These are phyloP conservation scores for Mallotus nudiflorus DNA, from an alignment of 345 rosid species.

Conservation along the genomic window DNA sequence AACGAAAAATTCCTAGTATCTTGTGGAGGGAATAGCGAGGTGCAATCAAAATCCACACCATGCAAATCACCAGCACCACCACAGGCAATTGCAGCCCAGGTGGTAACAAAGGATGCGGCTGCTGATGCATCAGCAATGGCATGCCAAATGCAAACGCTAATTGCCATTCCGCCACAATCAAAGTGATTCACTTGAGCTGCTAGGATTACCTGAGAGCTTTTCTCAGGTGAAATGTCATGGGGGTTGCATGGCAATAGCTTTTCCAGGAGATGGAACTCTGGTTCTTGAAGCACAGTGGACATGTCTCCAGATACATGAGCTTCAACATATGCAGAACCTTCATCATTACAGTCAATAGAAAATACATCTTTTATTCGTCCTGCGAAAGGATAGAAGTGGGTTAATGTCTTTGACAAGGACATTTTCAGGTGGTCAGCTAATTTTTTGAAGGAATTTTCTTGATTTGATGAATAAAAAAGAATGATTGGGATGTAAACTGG, in stretches of 20 bases:
- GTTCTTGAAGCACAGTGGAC: neutral
- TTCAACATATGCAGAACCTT: neutral
- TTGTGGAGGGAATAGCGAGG: conserved; percentile 25
- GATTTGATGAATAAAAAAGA: neutral
- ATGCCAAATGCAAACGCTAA: conserved; percentile 21
- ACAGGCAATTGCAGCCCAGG: conserved; percentile 11
- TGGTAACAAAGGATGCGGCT: conserved; percentile 1
- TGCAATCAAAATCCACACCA: conserved; percentile 20
- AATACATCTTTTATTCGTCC: neutral
- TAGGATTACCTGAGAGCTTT: neutral
- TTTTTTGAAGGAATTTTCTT: neutral
- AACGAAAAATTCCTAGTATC: conserved; percentile 13
- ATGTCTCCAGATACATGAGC: conserved; percentile 3
- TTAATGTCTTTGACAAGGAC: conserved; percentile 9
- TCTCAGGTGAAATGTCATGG: neutral
- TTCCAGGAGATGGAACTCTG: neutral
- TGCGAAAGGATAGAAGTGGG: conserved; percentile 1
- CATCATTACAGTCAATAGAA: conserved; percentile 15
- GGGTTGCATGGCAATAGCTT: conserved; percentile 3
- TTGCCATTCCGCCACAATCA: conserved; percentile 23
- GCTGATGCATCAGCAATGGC: conserved; percentile 19
- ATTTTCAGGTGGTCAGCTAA: conserved; percentile 1
- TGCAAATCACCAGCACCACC: neutral
- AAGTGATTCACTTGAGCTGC: conserved; percentile 21
- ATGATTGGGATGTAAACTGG: conserved; percentile 1